Base-by-base conservation (phyloP, 192 early-diverging fungal species). In the Mortierella alpina region DNA sequence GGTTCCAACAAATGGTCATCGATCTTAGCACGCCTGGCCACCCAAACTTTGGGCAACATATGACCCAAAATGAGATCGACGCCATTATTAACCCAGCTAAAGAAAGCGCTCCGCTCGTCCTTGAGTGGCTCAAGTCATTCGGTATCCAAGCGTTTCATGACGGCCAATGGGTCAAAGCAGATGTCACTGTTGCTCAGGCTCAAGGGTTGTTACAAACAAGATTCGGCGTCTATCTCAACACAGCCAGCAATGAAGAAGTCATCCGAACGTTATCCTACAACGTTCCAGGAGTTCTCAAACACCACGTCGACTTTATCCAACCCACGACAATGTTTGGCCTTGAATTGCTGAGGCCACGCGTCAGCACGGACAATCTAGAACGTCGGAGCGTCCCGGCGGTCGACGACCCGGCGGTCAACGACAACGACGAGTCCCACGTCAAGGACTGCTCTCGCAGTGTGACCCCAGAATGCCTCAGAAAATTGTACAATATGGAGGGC, bases 21-120 rank as follows among this genome's bases (percentile, higher is more conserved):
- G 66, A 59, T 4, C 57, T 68, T 18, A 68, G 66, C 46, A 59
- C 54, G 1, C 66, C 66, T 40, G 56, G 45, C 11, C 39, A 58
- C 22, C 12, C 44, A 3, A 68, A 10, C 44, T 68, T 59, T 9
- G 46, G 56, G 1, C 3, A 44, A 42, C 56, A 59, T 45, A 45
- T 68, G 66, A 59, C 14, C 45, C 9, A 22, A 7, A 55, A 57
- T n/a, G 42, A 68, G 6, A 14, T 68, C 54, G 6, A 59, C 13
- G 46, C 54, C 11, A 57, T 68, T 15, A 11, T 68, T 8, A 59
- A 31, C 2, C 66, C 66, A 10, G 11, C 40, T 4, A 46, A 68
- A 1, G 66, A 58, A 12, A 59, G 44, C 22, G 66, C 41, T 12
- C 18, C 10, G 8, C 66, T 68, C 9, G 56, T 49, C 8, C 56